Base-by-base conservation (phyloP, 1,284 basidiomycete species). In the Trametes polyzona region DNA sequence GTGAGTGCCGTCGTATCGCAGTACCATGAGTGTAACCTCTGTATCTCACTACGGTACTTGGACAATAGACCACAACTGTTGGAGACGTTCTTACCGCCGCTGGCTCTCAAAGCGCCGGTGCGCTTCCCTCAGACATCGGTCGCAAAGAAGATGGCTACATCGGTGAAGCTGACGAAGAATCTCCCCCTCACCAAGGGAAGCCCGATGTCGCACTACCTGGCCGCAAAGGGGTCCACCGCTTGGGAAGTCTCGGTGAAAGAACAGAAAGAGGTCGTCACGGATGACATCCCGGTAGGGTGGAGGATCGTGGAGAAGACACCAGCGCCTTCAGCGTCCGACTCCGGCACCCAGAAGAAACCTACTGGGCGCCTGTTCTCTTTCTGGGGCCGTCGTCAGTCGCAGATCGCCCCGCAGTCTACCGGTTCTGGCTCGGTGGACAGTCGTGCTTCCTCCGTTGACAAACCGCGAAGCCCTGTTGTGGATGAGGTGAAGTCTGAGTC, bases 161-260 rank as follows among this genome's bases (percentile, higher is more conserved):
- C 85, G 10, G 71, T 91, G 16, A 83, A 82, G 44, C 70, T 86
- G 46, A 88, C 88, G 0, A 81, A 85, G 57, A 82, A 87, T 62
- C 69, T 79, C 35, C 70, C 80, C 2, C 66, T 83, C 24, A 77
- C 83, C 5, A 78, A 78, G 21, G 69, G 67, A 35, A 88, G 88
- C 62, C 89, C 89, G 2, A 78, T 90, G 71, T 78, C 84, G 10
- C 76, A 83, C 54, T 84, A 88, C 64, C 67, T 88, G 36, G 76
- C 82, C 9, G 83, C 86, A 0, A 89, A 87, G 69, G 88, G 87
- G 1, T 87, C 86, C 4, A 80, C 81, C 16, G 83, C 87, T 27
- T 92, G 90, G 90, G 87, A 91, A 66, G 76, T 76, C 11, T 80
- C 85, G 12, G 74, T 90, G 1, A 89, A 84, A 69, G 75, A 80